These are phyloP conservation scores for Epichloe hybrida DNA, from an alignment of 2,329 filamentous ascomycete species.

Conservation along the genomic window DNA sequence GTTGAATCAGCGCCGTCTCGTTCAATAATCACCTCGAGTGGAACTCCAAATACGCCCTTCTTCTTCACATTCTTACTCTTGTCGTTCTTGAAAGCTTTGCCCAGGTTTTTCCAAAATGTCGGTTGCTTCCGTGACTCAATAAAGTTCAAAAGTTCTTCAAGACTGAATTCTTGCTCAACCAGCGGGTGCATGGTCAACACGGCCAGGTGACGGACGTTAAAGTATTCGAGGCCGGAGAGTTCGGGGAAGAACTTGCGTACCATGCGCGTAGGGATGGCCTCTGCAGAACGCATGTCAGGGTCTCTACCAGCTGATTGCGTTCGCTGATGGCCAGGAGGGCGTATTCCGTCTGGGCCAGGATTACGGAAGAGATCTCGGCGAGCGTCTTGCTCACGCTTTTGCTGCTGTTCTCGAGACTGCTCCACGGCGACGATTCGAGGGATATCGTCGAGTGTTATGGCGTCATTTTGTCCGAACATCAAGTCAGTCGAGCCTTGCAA, in stretches of 20 bases:
- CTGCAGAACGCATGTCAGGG: constrained; percentile 35
- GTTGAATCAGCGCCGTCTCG: constrained; percentile 95
- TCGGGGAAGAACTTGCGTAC: constrained; percentile 88
- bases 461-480: constrained; percentile 82
- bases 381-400: constrained; percentile 36
- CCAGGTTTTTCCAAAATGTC: constrained; percentile 97
- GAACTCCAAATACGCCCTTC: constrained; percentile 87
- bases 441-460: constrained; percentile 89
- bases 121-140: constrained; percentile 83
- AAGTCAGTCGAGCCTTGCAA: constrained; percentile 52
- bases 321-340: constrained; percentile 54
- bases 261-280: constrained; percentile 39
- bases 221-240: constrained; percentile 87
- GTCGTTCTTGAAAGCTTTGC: constrained; percentile 88
- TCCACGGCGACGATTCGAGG: constrained; percentile 91
- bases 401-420: constrained; percentile 83
- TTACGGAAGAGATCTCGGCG: constrained; percentile 56
- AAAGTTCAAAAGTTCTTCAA: constrained; percentile 82
- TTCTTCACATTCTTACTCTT: constrained; percentile 67
- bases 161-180: constrained; percentile 77
- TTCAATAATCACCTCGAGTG: constrained; percentile 78
- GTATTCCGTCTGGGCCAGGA: constrained; percentile 23
- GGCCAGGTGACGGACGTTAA: constrained; percentile 89
- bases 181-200: constrained; percentile 91
- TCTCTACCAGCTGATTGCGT: constrained; percentile 43